Evolutionary conservation across 2,329 filamentous ascomycete species (phyloP), one percentile per base, ranked within the genome.

Genomic region (Harringtonia lauricola): DNA sequence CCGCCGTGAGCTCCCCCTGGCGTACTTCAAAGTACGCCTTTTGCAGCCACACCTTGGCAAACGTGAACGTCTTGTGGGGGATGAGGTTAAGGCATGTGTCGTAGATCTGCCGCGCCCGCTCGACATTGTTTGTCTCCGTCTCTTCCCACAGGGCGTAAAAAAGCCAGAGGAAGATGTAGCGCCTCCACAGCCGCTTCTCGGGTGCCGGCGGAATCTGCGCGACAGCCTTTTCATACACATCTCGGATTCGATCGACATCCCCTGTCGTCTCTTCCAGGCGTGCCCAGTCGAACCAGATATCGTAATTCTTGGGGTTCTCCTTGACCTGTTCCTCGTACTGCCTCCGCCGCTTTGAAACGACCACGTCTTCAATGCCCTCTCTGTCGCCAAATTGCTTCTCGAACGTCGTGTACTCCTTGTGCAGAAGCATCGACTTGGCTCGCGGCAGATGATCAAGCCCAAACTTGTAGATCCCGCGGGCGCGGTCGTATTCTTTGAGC

Each of bases 61-160:
- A 98, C 0, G 92, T 96, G 64, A 96, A 98, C 57, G 86, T 86
- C 60, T 94, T 94, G 68, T 98, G 92, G 0, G 92, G 92, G 53
- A 98, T 82, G 37, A 96, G 67, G 48, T 83, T 82, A 38, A 96
- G 65, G 54, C 87, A 94, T 52, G 92, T 86, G 52, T 82, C 79
- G 66, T 96, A 98, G 49, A 98, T 87, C 59, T 95, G 86, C 17
- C 84, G 76, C 18, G 90, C 86, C 36, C 92, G 77, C 22, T 83
- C 77, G 21, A 77, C 57, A 55, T 96, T 87, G 52, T 83, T 81
- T 30, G 81, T 83, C 50, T 90, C 83, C 61, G 86, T 80, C 62
- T 98, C 92, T 61, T 96, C 92, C 78, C 85, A 96, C 17, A 95
- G 68, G 10, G 92, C 92, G 62, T 96, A 98, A 65, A 96, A 95